phyloP scores from a whole-genome alignment of 345 rosid species.

The Euphorbia peplus region DNA sequence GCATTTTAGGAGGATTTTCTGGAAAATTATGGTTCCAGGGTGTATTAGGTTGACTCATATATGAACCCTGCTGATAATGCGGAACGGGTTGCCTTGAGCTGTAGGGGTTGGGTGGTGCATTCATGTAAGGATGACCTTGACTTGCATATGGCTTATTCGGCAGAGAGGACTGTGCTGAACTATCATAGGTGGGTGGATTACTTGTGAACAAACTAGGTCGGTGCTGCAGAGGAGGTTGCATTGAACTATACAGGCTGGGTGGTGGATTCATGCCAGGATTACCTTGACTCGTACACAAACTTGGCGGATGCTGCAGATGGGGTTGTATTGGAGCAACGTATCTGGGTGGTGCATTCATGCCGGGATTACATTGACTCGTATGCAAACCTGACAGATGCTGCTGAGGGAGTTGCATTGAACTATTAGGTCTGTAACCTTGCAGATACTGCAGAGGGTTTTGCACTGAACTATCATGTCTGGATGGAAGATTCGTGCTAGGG shows the following conservation, averaged over 20 bases:
- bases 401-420: neutral
- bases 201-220: neutral
- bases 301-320: neutral
- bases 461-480: neutral
- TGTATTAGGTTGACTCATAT: neutral
- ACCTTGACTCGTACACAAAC: neutral
- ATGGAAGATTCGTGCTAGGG: neutral
- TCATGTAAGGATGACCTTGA: neutral
- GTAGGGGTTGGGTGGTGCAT: neutral
- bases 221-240: too few relatives aligned
- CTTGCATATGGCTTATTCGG: too few relatives aligned
- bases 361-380: neutral
- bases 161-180: neutral
- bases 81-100: neutral
- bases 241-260: neutral
- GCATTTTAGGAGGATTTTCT: neutral
- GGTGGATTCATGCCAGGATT: neutral
- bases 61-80: neutral
- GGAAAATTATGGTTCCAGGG: too few relatives aligned
- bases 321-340: neutral
- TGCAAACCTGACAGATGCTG: neutral
- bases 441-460: neutral
- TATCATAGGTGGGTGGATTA: too few relatives aligned
- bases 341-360: neutral
- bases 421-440: neutral